phyloP scores from a whole-genome alignment of 352 stramenopile species.

The Phytophthora kernoviae region DNA sequence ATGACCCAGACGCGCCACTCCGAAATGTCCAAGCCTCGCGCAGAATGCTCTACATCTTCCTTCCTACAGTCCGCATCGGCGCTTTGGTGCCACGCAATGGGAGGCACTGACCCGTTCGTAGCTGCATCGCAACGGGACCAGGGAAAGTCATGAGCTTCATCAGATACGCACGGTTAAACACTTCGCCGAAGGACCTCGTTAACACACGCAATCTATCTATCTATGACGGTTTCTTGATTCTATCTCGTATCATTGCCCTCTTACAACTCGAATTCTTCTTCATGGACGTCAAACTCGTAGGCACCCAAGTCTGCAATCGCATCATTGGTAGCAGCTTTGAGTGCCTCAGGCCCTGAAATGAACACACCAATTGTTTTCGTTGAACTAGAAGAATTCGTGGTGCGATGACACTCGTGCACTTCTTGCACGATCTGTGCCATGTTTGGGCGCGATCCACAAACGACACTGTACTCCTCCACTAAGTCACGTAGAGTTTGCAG shows the following conservation, averaged over 20 bases:
- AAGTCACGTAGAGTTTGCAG: conserved; percentile 36
- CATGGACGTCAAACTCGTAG: conserved; percentile 30
- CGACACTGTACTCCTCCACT: conserved; percentile 30
- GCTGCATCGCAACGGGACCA: background rate
- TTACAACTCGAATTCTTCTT: conserved; percentile 40
- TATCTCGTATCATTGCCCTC: background rate
- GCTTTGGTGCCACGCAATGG: conserved; percentile 12
- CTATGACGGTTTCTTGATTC: background rate
- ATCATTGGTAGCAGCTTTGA: conserved; percentile 35
- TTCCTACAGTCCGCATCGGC: conserved; percentile 1
- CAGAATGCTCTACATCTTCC: background rate
- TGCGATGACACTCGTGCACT: conserved; percentile 23
- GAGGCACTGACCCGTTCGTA: background rate
- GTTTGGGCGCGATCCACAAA: conserved; percentile 32
- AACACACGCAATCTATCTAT: background rate
- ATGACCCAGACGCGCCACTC: conserved; percentile 1
- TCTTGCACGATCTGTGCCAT: conserved; percentile 36
- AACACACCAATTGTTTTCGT: conserved; percentile 38
- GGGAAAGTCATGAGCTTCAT: background rate
- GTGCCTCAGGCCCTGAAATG: conserved; percentile 41
- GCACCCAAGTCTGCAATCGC: conserved; percentile 18
- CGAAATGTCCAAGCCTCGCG: background rate
- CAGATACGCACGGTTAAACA: background rate
- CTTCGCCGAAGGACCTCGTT: background rate
- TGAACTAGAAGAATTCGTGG: background rate